Base-by-base conservation (phyloP, 2,329 filamentous ascomycete genomes). In the Torrubiellomyces zombiae region DNA sequence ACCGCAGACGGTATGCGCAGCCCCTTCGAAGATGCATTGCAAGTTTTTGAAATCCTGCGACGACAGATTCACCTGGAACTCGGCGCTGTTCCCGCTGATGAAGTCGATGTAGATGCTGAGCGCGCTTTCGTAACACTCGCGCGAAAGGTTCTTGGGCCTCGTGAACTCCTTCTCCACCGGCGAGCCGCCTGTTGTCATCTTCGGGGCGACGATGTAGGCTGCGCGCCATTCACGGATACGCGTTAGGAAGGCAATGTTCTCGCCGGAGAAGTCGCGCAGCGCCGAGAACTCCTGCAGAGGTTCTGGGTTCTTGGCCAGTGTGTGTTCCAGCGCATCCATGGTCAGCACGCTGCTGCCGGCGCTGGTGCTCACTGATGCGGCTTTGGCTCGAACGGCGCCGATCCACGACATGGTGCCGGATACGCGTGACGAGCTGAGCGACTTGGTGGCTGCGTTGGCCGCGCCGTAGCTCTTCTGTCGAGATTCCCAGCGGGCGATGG, bases 11-110 rank as follows among this genome's bases (percentile, higher is more conserved):
- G 54, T 44, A 37, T 58, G 38, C 26, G 67, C 61, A 0, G 67
- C 58, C 4, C 43, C 38, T 33, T 67, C 64, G 33, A 78, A 77
- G 11, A 74, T 48, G 3, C 35, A 38, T 20, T 71, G 59, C 1
- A 77, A 57, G 17, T 53, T 52, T 30, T 55, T 55, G 26, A 67
- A 60, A 20, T 72, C 59, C 11, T 54, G 44, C 2, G 62, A 67
- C 2, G 70, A 67, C 17, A 78, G 56, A 40, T 78, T 78, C 47
- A 78, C 58, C 21, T 70, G 70, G 34, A 77, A 76, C 29, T 70
- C 63, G 29, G 74, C 71, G 26, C 69, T 65, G 7, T 56, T 55
- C 3, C 62, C 55, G 37, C 65, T 66, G 44, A 77, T 59, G 38
- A 72, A 73, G 22, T 64, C 59, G 16, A 58, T 56, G 44, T 72